phyloP scores from a whole-genome alignment of 768 basidiomycete genomes.

The Epithele typhae region DNA sequence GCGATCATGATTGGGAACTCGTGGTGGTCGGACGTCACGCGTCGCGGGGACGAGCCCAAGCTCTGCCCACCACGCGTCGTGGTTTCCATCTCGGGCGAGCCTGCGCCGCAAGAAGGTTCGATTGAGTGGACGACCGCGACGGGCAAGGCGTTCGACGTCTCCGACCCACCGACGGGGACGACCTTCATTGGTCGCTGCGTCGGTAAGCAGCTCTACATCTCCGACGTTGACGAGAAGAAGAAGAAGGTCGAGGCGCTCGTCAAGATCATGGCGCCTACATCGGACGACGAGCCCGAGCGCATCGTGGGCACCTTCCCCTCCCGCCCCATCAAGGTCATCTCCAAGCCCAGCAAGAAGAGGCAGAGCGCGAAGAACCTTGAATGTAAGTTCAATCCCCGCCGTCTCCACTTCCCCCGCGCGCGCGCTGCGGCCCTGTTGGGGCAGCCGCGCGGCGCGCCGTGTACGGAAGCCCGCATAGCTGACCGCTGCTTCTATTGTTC shows the following conservation, averaged over 20 bases:
- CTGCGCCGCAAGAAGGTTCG: conserved; percentile 76
- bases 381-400: conserved; percentile 47
- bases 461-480: neutral
- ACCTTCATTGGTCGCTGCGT: conserved; percentile 92
- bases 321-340: conserved; percentile 96
- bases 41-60: conserved; percentile 71
- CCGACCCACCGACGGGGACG: conserved; percentile 72
- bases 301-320: conserved; percentile 88
- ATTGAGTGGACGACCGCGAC: conserved; percentile 85
- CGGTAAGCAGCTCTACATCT: conserved; percentile 93
- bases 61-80: conserved; percentile 76
- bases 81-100: conserved; percentile 90
- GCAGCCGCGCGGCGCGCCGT: neutral
- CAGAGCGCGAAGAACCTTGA: conserved; percentile 92
- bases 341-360: conserved; percentile 96
- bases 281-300: conserved; percentile 77
- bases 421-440: conserved; percentile 2
- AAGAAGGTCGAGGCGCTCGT: conserved; percentile 94
- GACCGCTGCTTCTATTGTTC: neutral
- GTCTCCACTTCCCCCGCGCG: neutral
- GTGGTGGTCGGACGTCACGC: conserved; percentile 86
- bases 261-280: conserved; percentile 76
- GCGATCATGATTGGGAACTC: conserved; percentile 92
- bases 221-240: conserved; percentile 92
- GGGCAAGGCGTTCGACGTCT: conserved; percentile 81